Conservation (phyloP, 179 eudicot species). For the Silene vulgaris region DNA sequence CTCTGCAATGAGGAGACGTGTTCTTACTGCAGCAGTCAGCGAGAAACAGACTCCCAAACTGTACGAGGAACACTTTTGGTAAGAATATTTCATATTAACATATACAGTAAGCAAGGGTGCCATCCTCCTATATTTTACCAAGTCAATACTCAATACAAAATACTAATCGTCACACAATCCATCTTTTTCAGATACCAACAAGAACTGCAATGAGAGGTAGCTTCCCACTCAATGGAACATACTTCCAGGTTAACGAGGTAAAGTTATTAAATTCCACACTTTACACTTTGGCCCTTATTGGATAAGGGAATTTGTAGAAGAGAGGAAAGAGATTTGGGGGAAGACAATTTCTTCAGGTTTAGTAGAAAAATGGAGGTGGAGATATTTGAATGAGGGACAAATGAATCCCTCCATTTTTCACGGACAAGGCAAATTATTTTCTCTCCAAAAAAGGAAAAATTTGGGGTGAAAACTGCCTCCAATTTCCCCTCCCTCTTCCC, state of each 20-base stretch:
- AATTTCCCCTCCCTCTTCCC: neutral
- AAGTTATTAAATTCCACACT: neutral
- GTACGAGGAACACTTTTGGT: conserved; percentile 95
- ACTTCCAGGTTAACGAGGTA: conserved; percentile 97
- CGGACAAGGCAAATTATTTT: neutral
- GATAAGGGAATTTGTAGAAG: neutral
- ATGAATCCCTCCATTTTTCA: neutral
- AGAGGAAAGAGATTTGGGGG: neutral
- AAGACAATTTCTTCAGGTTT: neutral
- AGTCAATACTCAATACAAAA: neutral
- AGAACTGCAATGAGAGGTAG: conserved; percentile 96
- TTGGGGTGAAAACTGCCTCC: neutral
- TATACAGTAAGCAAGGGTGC: neutral
- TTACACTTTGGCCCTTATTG: neutral
- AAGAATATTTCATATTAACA: conserved; percentile 22
- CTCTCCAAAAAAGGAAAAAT: neutral
- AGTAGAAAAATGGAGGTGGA: neutral
- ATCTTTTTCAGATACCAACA: conserved; percentile 68
- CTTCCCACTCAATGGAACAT: conserved; percentile 92
- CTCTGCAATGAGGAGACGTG: conserved; percentile 66
- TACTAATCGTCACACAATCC: conserved; percentile 14
- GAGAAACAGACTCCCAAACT: conserved; percentile 64
- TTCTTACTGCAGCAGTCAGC: conserved; percentile 65
- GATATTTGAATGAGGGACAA: neutral
- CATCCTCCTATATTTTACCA: neutral